These are phyloP conservation scores for Leccinum subtestaceum DNA, from an alignment of 768 basidiomycete genomes.

Conservation along the genomic window DNA sequence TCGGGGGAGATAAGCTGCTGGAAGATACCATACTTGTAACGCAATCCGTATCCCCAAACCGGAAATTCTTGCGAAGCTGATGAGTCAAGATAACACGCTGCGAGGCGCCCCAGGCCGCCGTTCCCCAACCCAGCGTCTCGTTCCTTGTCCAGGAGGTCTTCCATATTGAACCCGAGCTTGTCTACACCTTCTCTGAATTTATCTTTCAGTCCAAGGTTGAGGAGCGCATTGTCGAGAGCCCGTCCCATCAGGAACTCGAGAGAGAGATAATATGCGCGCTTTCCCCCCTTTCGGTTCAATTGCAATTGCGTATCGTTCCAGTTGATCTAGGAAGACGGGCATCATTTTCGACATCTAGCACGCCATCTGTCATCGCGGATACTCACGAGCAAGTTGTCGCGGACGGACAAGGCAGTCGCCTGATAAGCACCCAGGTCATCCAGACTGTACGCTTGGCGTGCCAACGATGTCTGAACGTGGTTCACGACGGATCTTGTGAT, in stretches of 20 bases:
- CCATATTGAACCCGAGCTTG: conserved; percentile 85
- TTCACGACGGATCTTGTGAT: conserved; percentile 76
- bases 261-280: conserved; percentile 93
- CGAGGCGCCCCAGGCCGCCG: conserved; percentile 92
- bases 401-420: conserved; percentile 81
- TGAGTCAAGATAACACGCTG: conserved; percentile 97
- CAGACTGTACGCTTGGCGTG: conserved; percentile 87
- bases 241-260: conserved; percentile 91
- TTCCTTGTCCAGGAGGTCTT: conserved; percentile 84
- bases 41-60: conserved; percentile 91
- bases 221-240: conserved; percentile 74
- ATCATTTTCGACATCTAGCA: neutral
- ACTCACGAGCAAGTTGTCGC: conserved; percentile 82
- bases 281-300: conserved; percentile 79
- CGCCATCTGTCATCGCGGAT: neutral
- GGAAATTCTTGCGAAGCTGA: conserved; percentile 87
- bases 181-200: conserved; percentile 64
- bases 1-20: conserved; percentile 85
- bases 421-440: conserved; percentile 88
- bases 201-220: conserved; percentile 85
- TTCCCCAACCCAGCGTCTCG: conserved; percentile 95
- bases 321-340: conserved; percentile 50
- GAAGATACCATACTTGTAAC: conserved; percentile 97
- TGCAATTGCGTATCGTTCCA: conserved; percentile 83
- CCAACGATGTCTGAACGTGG: conserved; percentile 86